A percentile compares a stretch with the other conserved stretches of the same genome.
Evolutionary conservation across 345 rosid genomes (phyloP).

Genomic region (Aethionema arabicum): DNA sequence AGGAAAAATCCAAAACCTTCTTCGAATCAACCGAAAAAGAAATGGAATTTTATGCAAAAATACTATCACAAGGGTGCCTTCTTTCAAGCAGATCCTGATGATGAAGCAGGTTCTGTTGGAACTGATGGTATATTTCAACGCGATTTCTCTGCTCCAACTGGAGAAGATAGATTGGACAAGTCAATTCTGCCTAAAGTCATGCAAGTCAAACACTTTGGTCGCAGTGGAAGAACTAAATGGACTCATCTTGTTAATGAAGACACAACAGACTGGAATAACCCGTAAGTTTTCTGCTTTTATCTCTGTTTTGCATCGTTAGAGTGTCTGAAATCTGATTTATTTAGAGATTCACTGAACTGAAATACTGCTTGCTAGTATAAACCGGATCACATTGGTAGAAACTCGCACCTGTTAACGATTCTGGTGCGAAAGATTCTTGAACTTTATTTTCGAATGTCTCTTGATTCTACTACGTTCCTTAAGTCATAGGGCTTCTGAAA

Average conservation of each 20-base stretch:
- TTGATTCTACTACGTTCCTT: no score
- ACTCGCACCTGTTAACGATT: not conserved
- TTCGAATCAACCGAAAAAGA: conserved; percentile 49
- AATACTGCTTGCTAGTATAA: not conserved
- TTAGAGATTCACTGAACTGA: conserved; percentile 9
- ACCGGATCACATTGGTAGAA: conserved; percentile 1
- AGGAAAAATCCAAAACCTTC: conserved; percentile 69
- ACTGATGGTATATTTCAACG: conserved; percentile 46
- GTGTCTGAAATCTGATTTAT: conserved; percentile 13
- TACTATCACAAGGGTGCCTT: conserved; percentile 81
- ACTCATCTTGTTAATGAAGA: conserved; percentile 83
- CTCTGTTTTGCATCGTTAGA: not conserved
- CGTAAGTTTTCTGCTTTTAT: conserved; percentile 48
- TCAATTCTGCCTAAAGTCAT: conserved; percentile 69
- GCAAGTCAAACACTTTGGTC: conserved; percentile 85
- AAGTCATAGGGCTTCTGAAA: no score
- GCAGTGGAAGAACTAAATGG: conserved; percentile 86
- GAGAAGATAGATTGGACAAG: conserved; percentile 80
- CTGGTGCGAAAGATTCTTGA: conserved; percentile 25
- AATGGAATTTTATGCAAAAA: conserved; percentile 81
- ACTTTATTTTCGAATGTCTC: not conserved
- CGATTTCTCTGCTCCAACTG: conserved; percentile 76
- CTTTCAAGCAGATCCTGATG: conserved; percentile 57
- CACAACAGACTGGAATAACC: conserved; percentile 82
- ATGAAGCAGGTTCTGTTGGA: conserved; percentile 51